Base-by-base conservation (phyloP, 2,329 filamentous ascomycete species). In the Knufia fluminis region DNA sequence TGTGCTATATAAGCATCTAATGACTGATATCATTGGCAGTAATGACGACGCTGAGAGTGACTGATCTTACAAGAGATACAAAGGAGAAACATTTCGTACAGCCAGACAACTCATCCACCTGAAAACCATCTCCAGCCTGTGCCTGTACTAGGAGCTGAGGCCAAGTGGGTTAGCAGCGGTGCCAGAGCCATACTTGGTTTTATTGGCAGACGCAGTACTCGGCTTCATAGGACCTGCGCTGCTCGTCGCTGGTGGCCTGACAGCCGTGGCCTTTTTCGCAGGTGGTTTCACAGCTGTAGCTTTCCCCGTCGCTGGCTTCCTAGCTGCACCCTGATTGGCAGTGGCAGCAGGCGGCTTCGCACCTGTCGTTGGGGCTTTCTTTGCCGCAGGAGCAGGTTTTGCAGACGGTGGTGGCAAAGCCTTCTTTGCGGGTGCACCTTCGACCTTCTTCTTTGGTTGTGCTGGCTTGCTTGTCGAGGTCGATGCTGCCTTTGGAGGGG, bases 401-500 rank as follows among this genome's bases (percentile, higher is more conserved):
- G 53, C 54, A 36, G 43, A 45, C 12, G 55, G 49, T 31, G 52
- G 54, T 31, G 57, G 54, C 24, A 57, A 24, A 9, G 52, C 51
- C 24, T 54, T 56, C 45, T 46, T 55, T 7, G 50, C 45, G 12
- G 53, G 47, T 4, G 47, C 50, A 4, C 23, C 53, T 45, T 46
- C 50, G 28, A 57, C 52, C 45, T 52, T 56, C 48, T 57, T 59
- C 41, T 54, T 54, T 38, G 55, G 50, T 23, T 41, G 38, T 8
- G 46, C 42, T 10, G 50, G 50, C 43, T 54, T 58, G 51, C 39
- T 52, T 16, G 56, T 55, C 31, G 56, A 54, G 48, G 41, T 55
- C 54, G 54, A 45, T 16, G 49, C 47, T 47, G 52, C 48, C 49
- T 53, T 57, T 4, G 55, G 59, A 1, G 62, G 58, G 19, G 51